Evolutionary conservation across 2,329 filamentous ascomycete genomes (phyloP), one percentile per base, ranked within the genome.

Genomic region (Hymenoscyphus albidus): DNA sequence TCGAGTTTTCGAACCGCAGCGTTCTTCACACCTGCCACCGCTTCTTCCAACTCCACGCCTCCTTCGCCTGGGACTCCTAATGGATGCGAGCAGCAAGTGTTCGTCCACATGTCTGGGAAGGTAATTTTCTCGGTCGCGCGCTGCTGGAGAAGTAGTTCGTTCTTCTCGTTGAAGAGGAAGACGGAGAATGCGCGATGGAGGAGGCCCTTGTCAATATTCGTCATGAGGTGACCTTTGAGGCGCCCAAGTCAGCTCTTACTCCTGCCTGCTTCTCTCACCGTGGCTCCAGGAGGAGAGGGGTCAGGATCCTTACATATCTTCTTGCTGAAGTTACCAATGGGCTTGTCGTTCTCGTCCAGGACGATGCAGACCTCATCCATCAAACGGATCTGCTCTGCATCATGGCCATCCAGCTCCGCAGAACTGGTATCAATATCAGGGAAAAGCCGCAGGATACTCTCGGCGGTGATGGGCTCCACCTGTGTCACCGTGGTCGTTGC

Each of bases 311-410:
- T 80, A 96, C 95, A 99, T 63, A 92, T 86, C 82, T 99, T 99
- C 86, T 99, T 98, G 87, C 91, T 97, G 61, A 92, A 94, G 71
- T 92, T 97, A 68, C 95, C 95, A 77, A 99, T 97, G 38, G 94
- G 93, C 73, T 87, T 82, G 77, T 98, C 95, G 74, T 98, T 86
- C 73, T 96, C 88, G 78, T 98, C 94, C 58, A 96, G 82, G 18
- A 99, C 95, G 76, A 99, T 98, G 84, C 95, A 99, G 59, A 97
- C 90, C 81, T 98, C 95, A 74, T 99, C 94, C 95, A 99, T 99
- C 74, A 99, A 81, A 60, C 94, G 89, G 74, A 97, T 97, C 81
- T 99, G 95, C 82, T 98, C 94, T 77, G 91, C 94, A 81, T 98
- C 93, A 81, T 98, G 96, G 61, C 94, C 95, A 64, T 89, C 89